Percentiles rank a stretch among this genome's conserved stretches.
Evolutionary conservation across 768 basidiomycete species (phyloP).

Genomic region (Brasilioporus rufonigricans): DNA sequence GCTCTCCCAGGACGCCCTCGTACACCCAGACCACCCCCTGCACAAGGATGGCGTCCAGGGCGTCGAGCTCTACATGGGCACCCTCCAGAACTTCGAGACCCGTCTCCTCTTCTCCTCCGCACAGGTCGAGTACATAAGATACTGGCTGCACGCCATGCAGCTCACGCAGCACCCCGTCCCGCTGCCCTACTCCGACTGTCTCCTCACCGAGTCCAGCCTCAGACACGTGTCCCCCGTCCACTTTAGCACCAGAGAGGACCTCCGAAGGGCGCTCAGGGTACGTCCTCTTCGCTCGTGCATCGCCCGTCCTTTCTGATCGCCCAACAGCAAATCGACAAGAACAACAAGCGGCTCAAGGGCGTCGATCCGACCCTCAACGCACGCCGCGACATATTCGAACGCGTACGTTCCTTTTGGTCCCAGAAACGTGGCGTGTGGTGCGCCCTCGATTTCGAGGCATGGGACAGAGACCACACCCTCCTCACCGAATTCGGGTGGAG

Average conservation of each 20-base stretch:
- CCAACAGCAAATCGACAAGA: slow-evolving; percentile 70
- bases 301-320: neutral
- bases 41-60: slow-evolving; percentile 62
- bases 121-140: slow-evolving; percentile 82
- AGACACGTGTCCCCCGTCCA: slow-evolving; percentile 55
- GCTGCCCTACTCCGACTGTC: slow-evolving; percentile 75
- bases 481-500: slow-evolving; percentile 88
- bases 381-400: slow-evolving; percentile 66
- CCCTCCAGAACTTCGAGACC: slow-evolving; percentile 66
- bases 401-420: slow-evolving; percentile 59
- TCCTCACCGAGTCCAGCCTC: slow-evolving; percentile 59
- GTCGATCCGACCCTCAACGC: slow-evolving; percentile 51
- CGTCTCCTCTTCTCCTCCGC: slow-evolving; percentile 81
- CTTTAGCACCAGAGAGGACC: slow-evolving; percentile 51
- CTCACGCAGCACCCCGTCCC: slow-evolving; percentile 65
- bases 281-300: neutral
- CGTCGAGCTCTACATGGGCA: slow-evolving; percentile 73
- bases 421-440: slow-evolving; percentile 69
- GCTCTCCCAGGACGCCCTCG: slow-evolving; percentile 68
- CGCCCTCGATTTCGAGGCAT: slow-evolving; percentile 80
- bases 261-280: slow-evolving; percentile 64
- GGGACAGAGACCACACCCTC: slow-evolving; percentile 71
- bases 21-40: slow-evolving; percentile 71
- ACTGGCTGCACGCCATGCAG: slow-evolving; percentile 76
- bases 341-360: slow-evolving; percentile 74